phyloP scores from a whole-genome alignment of 2,329 filamentous ascomycete species.

The Cephalotrichum gorgonifer region DNA sequence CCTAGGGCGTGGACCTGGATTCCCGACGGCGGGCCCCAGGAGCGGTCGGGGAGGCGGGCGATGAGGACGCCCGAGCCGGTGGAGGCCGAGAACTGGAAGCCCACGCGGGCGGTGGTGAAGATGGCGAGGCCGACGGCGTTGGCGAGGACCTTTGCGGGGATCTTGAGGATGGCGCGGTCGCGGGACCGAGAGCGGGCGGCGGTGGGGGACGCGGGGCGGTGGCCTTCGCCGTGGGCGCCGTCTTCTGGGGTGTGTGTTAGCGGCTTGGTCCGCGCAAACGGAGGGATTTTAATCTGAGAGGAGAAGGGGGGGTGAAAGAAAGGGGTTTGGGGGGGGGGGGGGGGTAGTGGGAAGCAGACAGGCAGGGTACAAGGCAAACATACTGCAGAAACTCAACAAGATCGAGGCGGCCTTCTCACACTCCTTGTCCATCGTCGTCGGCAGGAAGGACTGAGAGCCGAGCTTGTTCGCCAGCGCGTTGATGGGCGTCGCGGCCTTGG shows the following conservation, averaged over 20 bases:
- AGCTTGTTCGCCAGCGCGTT: conserved; percentile 75
- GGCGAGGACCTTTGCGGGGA: conserved; percentile 48
- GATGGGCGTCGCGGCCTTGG: conserved; percentile 41
- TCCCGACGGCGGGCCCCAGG: conserved; percentile 72
- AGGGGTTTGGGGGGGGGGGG: neutral
- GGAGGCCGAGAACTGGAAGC: conserved; percentile 55
- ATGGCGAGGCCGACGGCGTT: conserved; percentile 61
- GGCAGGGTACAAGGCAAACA: too few species aligned
- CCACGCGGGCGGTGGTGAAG: conserved; percentile 60
- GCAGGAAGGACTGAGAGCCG: conserved; percentile 77
- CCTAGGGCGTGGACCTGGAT: conserved; percentile 75
- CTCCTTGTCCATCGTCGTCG: conserved; percentile 77
- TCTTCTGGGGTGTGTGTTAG: conserved; percentile 5
- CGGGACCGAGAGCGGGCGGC: neutral
- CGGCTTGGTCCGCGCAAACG: neutral
- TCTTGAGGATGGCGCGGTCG: conserved; percentile 34
- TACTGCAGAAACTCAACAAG: conserved; percentile 75
- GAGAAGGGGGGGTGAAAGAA: neutral
- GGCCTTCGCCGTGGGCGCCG: conserved; percentile 15
- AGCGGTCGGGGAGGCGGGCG: conserved; percentile 50
- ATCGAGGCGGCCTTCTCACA: conserved; percentile 85
- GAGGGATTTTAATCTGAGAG: conserved; percentile 12
- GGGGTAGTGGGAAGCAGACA: neutral
- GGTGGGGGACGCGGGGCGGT: conserved; percentile 8
- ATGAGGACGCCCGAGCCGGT: conserved; percentile 57